Base-by-base conservation (phyloP, 148 eudicot genomes). In the Oxyria digyna region DNA sequence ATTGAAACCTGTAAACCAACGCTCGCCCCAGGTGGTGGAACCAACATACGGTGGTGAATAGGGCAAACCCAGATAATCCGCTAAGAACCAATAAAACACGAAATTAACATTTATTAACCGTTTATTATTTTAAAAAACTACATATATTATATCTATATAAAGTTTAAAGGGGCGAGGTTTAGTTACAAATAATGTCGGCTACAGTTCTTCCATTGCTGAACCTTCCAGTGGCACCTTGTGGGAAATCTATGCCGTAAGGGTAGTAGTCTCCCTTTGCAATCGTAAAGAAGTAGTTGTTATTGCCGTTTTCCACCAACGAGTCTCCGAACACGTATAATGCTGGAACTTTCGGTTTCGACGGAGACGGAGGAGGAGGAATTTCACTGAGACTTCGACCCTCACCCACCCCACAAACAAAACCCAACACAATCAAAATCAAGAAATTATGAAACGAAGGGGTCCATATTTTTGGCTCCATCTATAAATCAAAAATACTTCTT, bases 321-420 rank as follows among this genome's bases (percentile, higher is more conserved):
- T 89, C 93, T 0, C 96, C 93, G n/a, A 90, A 73, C 2, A 90
- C 81, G 49, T 85, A 90, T 21, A 90, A 18, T 3, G 91, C 96
- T 0, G 91, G 91, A 48, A 74, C 85, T 15, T 72, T 72, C 10
- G 59, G 59, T 3, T 23, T 20, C 24, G 55, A n/a, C 9, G 6
- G 55, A 14, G 48, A 2, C 0, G 48, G 1, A 11, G 45, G 55
- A 14, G 48, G 3, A 0, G 48, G 1, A 11, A 15, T 15, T 3
- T 15, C 48, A 43, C 5, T 43, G 48, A 43, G 17, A 15, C 0
- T 18, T 14, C 52, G 17, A 18, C 52, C 52, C 52, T 46, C 6
- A 6, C 3, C 23, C 23, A 4, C 0, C 23, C 21, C 18, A 18
- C 23, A n/a, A 17, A 46, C 1, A 46, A 46, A 46, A 46, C 23